A percentile compares a stretch with the other conserved stretches of the same genome.
Evolutionary conservation across 352 stramenopile species (phyloP).

Genomic region (Aphanomyces euteiches): DNA sequence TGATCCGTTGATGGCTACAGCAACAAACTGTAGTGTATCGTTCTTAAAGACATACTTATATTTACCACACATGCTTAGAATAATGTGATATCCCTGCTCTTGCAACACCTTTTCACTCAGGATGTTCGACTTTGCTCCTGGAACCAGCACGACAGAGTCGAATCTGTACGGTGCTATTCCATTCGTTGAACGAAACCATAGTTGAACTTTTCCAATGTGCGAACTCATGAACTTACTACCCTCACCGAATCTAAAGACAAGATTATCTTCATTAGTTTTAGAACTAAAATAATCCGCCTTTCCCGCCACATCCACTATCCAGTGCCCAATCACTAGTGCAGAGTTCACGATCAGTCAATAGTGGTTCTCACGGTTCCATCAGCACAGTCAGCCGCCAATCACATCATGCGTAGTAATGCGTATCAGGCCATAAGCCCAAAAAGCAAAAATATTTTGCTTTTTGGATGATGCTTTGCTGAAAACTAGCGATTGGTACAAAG

Average conservation of each 20-base stretch:
- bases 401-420: no score
- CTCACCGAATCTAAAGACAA: neutral
- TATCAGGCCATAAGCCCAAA: no score
- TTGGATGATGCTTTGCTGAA: no score
- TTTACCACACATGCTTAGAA: neutral
- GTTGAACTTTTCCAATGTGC: neutral
- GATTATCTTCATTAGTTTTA: neutral
- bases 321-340: conserved; percentile 1
- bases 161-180: neutral
- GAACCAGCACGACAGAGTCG: conserved; percentile 1
- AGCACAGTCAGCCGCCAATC: no score
- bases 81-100: neutral
- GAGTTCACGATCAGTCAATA: neutral
- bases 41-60: conserved; percentile 10
- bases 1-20: neutral
- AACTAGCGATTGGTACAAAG: no score
- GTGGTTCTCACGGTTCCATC: no score
- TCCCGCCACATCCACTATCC: neutral
- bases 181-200: neutral
- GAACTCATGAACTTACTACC: conserved; percentile 1
- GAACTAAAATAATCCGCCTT: neutral
- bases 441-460: no score
- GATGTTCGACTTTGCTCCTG: conserved; percentile 1
- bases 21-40: neutral
- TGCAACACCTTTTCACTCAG: neutral